Base-by-base conservation (phyloP, 1,284 basidiomycete genomes). In the Papiliotrema fonsecae region DNA sequence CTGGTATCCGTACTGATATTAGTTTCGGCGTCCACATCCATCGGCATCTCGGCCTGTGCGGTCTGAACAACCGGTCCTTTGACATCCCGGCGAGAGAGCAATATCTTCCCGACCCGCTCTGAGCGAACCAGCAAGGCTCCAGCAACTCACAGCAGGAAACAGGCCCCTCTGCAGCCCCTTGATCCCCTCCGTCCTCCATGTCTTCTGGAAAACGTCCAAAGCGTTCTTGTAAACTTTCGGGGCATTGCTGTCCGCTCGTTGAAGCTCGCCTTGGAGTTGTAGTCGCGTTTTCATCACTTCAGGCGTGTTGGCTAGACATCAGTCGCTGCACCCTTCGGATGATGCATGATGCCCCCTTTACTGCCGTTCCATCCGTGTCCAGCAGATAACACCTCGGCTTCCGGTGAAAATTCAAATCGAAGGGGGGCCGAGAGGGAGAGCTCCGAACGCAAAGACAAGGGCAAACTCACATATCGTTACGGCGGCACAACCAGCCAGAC, bases 251-350 rank as follows among this genome's bases (percentile, higher is more conserved):
- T 85, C 84, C 16, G 76, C 78, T 67, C 85, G 88, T 32, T 86
- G 81, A 14, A 97, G 81, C 74, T 97, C 92, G 21, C 92, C 93
- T 70, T 97, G 91, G 21, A 97, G 79, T 69, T 97, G 92, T 47
- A 97, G 75, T 51, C 93, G 84, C 30, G 92, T 97, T 75, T 97
- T 97, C 50, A 88, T 87, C 27, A 96, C 90, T 67, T 96, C 92
- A 10, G 76, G 70, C 26, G 74, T 63, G 54, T 75, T 75, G 27
- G 88, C 86, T 46, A 49, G 18, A 44, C 19, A 38, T 25, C 27
- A 19, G 24, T n/a, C 14, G n/a, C n/a, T n/a, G n/a, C n/a, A n/a
- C n/a, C n/a, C n/a, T n/a, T n/a, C n/a, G n/a, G n/a, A n/a, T n/a
- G n/a, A n/a, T n/a, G n/a, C n/a, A n/a, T n/a, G n/a, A n/a, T n/a